Base-by-base conservation (phyloP, 805 yeast species). In the Lipomyces yamadae region DNA sequence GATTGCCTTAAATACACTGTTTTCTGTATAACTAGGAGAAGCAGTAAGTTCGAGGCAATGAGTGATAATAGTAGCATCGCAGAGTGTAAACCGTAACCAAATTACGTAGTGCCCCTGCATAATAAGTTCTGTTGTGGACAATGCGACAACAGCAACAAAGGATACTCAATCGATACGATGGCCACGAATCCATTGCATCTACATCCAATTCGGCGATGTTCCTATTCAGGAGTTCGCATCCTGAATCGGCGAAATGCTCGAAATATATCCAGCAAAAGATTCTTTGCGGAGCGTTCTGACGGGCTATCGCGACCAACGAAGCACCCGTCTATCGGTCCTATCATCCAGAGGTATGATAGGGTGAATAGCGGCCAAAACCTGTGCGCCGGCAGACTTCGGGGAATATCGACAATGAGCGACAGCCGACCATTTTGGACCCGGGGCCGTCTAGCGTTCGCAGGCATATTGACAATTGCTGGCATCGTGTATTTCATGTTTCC, bases 401-500 rank as follows among this genome's bases (percentile, higher is more conserved):
- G 7, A 42, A n/a, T 42, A 42, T 42, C 48, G 48, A 42, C 48
- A 24, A n/a, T 7, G 10, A 15, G 48, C 10, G 48, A 6, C 24
- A 42, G n/a, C n/a, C 3, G 24, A 42, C 48, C 24, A 24, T 42
- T 42, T 42, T 42, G 48, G 48, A 63, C 67, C 15, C 55, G 69
- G 1, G 34, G 61, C 4, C 61, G 56, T 15, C 10, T 52, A 8
- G n/a, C 55, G 3, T 32, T 60, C 13, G 39, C 30, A 10, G 70
- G 66, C 6, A 5, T 65, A 5, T 6, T 56, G 15, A 29, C 58
- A 4, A 33, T 68, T 4, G 60, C 60, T 2, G 60, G 35, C n/a
- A 8, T 53, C 2, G 58, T 39, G 29, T 61, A 54, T 29, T 11
- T 15, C 29, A 15, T 15, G 18, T 62, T 50, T 18, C 61, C 80